A percentile compares a stretch with the other conserved stretches of the same genome.
Conservation (phyloP, 331 rosid species). For the Quercus tomentella region DNA sequence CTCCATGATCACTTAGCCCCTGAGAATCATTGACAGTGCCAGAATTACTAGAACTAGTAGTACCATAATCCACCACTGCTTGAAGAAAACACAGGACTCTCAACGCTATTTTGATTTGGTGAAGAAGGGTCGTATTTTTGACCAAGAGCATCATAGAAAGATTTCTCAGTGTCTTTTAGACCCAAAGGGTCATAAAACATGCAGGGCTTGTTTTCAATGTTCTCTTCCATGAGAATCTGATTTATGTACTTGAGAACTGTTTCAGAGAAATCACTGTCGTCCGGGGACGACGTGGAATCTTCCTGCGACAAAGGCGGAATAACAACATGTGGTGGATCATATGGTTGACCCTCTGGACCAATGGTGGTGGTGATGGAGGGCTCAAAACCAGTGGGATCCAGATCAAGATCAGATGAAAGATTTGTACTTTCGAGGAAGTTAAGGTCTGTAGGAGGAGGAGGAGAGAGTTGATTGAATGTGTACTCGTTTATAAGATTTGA, state of each 20-base stretch:
- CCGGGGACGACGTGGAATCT: slow-evolving; percentile 4
- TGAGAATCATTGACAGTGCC: background rate
- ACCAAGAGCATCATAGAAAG: too few species aligned
- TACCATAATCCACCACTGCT: slow-evolving; percentile 29
- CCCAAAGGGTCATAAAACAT: too few species aligned
- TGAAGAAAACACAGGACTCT: slow-evolving; percentile 27
- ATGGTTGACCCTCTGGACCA: background rate
- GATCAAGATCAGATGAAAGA: background rate
- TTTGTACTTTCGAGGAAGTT: slow-evolving; percentile 7
- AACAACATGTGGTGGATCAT: background rate
- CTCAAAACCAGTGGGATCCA: background rate
- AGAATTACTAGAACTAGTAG: slow-evolving; percentile 15
- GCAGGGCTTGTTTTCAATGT: too few species aligned
- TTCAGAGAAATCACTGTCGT: too few species aligned
- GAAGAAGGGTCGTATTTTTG: too few species aligned
- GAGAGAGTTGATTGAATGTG: slow-evolving; percentile 14
- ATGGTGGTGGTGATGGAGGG: background rate
- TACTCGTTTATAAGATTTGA: background rate
- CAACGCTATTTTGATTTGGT: slow-evolving; percentile 14
- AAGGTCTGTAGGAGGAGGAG: slow-evolving; percentile 14
- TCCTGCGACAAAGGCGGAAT: background rate
- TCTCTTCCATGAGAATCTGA: too few species aligned
- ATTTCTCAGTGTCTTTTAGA: too few species aligned
- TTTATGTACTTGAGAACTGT: too few species aligned
- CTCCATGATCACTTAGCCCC: slow-evolving; percentile 19